phyloP scores from a whole-genome alignment of 306 rosid genomes.

The Fagus sylvatica region DNA sequence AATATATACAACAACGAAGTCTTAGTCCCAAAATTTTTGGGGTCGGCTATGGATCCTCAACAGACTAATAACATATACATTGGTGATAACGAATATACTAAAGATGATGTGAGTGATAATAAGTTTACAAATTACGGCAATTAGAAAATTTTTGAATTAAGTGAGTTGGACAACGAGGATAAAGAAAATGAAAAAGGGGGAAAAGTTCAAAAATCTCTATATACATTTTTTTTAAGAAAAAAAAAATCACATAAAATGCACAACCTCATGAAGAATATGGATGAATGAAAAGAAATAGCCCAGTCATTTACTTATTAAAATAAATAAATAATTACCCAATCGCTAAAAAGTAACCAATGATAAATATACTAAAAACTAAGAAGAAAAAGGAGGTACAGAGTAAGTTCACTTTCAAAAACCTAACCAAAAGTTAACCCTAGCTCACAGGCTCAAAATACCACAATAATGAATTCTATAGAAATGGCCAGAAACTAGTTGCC shows the following conservation, averaged over 20 bases:
- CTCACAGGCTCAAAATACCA: neutral
- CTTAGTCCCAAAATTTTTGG: too few species aligned
- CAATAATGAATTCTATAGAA: neutral
- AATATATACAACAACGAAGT: neutral
- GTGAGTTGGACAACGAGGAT: neutral
- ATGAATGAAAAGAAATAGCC: neutral
- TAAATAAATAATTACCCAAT: neutral
- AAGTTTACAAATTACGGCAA: neutral
- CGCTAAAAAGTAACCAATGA: neutral
- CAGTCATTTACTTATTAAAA: too few species aligned
- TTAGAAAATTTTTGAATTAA: neutral
- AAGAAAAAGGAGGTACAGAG: neutral
- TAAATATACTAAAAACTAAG: neutral
- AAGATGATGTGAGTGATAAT: neutral
- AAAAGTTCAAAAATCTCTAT: neutral
- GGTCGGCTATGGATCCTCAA: too few species aligned
- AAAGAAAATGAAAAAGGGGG: neutral
- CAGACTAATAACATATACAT: neutral
- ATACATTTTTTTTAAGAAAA: neutral
- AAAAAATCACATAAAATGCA: neutral
- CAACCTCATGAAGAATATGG: neutral
- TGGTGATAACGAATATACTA: neutral
- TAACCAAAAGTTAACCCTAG: neutral
- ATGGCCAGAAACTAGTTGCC: neutral
- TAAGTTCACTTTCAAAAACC: neutral